Evolutionary conservation across 768 basidiomycete genomes (phyloP).

Genomic region (Auriscalpium microsporum): DNA sequence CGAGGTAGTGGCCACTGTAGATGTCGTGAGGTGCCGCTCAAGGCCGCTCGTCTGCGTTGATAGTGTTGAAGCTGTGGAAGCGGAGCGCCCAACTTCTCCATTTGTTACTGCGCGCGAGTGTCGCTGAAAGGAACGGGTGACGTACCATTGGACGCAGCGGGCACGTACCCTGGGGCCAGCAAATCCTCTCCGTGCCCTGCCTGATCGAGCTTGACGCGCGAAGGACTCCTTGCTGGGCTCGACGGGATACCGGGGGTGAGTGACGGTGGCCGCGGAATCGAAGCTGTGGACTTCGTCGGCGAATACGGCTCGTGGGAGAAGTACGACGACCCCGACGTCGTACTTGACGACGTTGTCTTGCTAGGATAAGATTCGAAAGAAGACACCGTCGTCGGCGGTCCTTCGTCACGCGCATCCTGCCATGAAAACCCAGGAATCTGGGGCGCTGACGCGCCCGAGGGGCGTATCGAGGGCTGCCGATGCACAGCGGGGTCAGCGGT

Average conservation of each 20-base stretch:
- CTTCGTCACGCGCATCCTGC: conserved; percentile 7
- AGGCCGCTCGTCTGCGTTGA: conserved; percentile 4
- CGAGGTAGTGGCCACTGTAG: conserved; percentile 9
- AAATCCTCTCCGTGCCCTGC: background rate
- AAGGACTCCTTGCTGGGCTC: background rate
- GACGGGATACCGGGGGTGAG: background rate
- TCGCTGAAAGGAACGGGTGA: background rate
- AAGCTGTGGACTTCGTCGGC: background rate
- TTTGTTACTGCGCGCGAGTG: background rate
- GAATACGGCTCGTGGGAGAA: background rate
- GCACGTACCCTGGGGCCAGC: background rate
- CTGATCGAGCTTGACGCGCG: background rate
- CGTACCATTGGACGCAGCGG: background rate
- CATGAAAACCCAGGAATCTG: conserved; percentile 17
- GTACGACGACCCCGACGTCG: background rate
- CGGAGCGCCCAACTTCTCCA: conserved; percentile 8
- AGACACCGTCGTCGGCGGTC: background rate
- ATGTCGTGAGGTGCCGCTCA: conserved; percentile 11
- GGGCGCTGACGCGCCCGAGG: conserved; percentile 22
- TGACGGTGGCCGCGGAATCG: background rate
- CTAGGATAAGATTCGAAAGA: conserved; percentile 2
- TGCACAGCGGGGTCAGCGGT: background rate
- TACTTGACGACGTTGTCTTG: background rate
- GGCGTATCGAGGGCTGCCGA: conserved; percentile 17
- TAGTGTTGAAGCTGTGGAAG: conserved; percentile 8